Base-by-base conservation (phyloP, 495 filamentous ascomycete species). In the Staphylotrichum tortipilum region DNA sequence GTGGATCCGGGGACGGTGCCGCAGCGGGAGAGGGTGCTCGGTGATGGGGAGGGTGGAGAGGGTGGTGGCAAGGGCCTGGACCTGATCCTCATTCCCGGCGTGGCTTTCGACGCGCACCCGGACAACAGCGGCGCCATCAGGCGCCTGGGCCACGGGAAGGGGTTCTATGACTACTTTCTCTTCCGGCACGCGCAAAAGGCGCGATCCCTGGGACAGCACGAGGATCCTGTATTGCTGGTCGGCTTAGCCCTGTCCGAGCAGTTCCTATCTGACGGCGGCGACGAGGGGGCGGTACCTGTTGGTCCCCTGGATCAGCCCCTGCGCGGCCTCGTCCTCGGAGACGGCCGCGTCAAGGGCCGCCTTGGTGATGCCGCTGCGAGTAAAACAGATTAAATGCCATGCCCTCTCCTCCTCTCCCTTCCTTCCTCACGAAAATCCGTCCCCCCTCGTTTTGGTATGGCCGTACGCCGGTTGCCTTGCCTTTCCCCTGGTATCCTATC, bases 111-210 rank as follows among this genome's bases (percentile, higher is more conserved):
- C 65, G 60, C 69, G 11, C 75, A 72, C 28, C 67, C 71, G 26
- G 47, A 62, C n/a, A n/a, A n/a, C 7, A 63, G 48, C 47, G 69
- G 68, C 14, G 57, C 45, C 40, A 79, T 91, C 47, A 77, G 82
- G 54, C 75, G 92, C 61, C 73, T 96, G 10, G 92, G 92, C 8
- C 94, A 98, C 73, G 92, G 92, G 44, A 95, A 87, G 73, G 92
- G 94, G 38, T 98, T 89, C 68, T 98, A 97, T 78, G 92, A 98
- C 68, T 82, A 79, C 69, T 98, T 94, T 66, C 67, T 98, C 63
- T 74, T 82, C 50, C 78, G 81, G 58, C 94, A 89, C 68, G 70
- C 69, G 33, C 64, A 70, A 53, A 68, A 68, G 58, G 55, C 62
- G 50, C 61, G 64, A 47, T 65, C 51, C 59, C 66, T 55, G 52